Conservation (phyloP, 192 early-diverging fungal species). For the Backusella luteola region DNA sequence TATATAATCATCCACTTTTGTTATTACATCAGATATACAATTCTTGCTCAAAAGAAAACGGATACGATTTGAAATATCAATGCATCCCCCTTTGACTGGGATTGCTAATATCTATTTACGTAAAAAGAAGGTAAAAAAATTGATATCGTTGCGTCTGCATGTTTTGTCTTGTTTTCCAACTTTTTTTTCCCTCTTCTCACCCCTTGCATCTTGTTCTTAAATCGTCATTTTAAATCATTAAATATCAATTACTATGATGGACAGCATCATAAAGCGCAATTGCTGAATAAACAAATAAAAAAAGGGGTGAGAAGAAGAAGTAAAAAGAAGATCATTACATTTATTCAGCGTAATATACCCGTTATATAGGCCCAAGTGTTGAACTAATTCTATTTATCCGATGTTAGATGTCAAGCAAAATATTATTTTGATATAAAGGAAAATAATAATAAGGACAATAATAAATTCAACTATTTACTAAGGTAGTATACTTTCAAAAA, state of each 20-base stretch:
- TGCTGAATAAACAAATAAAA: not conserved
- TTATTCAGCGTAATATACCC: not conserved
- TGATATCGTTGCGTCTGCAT: not conserved
- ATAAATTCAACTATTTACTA: too few species aligned
- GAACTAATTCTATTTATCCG: too few species aligned
- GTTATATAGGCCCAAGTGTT: not conserved
- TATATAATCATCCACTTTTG: not conserved
- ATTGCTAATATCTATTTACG: not conserved
- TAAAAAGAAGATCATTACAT: not conserved
- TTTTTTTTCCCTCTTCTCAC: not conserved
- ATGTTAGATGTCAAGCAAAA: too few species aligned
- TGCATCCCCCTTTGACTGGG: not conserved
- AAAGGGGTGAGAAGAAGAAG: not conserved
- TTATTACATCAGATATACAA: not conserved
- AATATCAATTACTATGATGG: not conserved
- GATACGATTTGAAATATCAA: not conserved
- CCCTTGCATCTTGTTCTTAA: not conserved
- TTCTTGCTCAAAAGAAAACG: not conserved
- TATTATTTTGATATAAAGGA: too few species aligned
- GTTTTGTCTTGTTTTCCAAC: not conserved
- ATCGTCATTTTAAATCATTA: constrained; percentile 9
- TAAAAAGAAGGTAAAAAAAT: not conserved
- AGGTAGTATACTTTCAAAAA: too few species aligned
- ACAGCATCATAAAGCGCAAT: not conserved
- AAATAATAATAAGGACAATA: too few species aligned